These are phyloP conservation scores for Krasilnikovozyma curviuscula DNA, from an alignment of 768 basidiomycete genomes.

Conservation along the genomic window DNA sequence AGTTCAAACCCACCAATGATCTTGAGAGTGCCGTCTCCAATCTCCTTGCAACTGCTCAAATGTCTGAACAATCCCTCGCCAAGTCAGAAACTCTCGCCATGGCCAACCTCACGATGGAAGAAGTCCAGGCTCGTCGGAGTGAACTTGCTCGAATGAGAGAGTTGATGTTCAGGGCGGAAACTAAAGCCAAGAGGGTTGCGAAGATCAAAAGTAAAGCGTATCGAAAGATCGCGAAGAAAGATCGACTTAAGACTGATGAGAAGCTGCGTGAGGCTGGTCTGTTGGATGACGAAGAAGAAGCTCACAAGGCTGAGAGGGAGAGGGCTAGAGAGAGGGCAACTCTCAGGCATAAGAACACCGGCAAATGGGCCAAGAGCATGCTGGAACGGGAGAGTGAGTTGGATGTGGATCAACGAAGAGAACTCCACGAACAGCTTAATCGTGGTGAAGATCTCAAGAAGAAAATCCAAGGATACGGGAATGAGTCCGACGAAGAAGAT, in stretches of 20 bases:
- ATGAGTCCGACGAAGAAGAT: conserved; percentile 27
- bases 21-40: conserved; percentile 68
- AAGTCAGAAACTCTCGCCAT: conserved; percentile 65
- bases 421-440: conserved; percentile 69
- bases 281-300: conserved; percentile 33
- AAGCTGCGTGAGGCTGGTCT: conserved; percentile 30
- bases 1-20: conserved; percentile 75
- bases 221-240: conserved; percentile 61
- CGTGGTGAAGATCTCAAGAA: conserved; percentile 57
- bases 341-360: conserved; percentile 65
- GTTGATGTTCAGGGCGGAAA: conserved; percentile 78
- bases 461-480: conserved; percentile 47
- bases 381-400: conserved; percentile 39
- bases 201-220: conserved; percentile 96
- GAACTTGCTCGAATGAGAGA: conserved; percentile 79
- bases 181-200: conserved; percentile 66
- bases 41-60: conserved; percentile 58
- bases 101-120: conserved; percentile 65
- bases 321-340: conserved; percentile 80
- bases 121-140: conserved; percentile 57
- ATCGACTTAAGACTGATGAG: conserved; percentile 40
- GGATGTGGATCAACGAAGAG: conserved; percentile 36
- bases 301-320: conserved; percentile 52
- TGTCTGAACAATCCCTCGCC: conserved; percentile 61
- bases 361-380: conserved; percentile 71